Evolutionary conservation across 305 asterid species (phyloP).

Genomic region (Fraxinus nigra): DNA sequence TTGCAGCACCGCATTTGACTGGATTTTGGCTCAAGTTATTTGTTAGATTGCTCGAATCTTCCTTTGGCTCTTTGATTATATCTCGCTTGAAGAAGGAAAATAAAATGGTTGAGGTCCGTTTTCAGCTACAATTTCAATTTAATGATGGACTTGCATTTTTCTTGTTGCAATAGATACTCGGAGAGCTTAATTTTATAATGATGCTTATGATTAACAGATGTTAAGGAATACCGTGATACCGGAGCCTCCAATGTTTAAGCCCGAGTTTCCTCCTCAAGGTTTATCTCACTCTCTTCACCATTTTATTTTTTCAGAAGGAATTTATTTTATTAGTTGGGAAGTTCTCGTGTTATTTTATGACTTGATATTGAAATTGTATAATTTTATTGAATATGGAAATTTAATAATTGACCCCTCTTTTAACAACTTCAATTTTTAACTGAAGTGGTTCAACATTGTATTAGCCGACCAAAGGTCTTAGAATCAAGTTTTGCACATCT

Average conservation of each 20-base stretch:
- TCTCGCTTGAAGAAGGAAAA: conserved; percentile 62
- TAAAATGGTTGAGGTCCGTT: conserved; percentile 57
- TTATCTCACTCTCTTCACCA: conserved; percentile 12
- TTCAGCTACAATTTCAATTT: neutral
- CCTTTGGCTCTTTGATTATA: conserved; percentile 61
- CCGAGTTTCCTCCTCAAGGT: conserved; percentile 98
- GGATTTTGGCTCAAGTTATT: conserved; percentile 63
- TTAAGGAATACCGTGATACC: conserved; percentile 89
- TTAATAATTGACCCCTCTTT: neutral
- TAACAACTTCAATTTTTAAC: neutral
- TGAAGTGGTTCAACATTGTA: neutral
- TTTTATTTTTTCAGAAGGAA: neutral
- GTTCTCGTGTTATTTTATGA: neutral
- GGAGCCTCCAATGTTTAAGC: conserved; percentile 89
- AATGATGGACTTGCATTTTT: neutral
- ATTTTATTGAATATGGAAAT: neutral
- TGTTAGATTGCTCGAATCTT: conserved; percentile 58
- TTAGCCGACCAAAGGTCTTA: neutral
- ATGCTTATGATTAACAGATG: conserved; percentile 50
- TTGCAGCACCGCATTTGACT: conserved; percentile 91
- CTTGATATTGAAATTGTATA: neutral
- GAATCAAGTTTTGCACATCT: neutral
- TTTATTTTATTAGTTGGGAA: neutral
- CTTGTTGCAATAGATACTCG: neutral
- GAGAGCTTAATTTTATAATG: conserved; percentile 7